Percentiles rank a stretch among this genome's conserved stretches.
Conservation (phyloP, 805 yeast genomes). For the Candida patagonica region DNA sequence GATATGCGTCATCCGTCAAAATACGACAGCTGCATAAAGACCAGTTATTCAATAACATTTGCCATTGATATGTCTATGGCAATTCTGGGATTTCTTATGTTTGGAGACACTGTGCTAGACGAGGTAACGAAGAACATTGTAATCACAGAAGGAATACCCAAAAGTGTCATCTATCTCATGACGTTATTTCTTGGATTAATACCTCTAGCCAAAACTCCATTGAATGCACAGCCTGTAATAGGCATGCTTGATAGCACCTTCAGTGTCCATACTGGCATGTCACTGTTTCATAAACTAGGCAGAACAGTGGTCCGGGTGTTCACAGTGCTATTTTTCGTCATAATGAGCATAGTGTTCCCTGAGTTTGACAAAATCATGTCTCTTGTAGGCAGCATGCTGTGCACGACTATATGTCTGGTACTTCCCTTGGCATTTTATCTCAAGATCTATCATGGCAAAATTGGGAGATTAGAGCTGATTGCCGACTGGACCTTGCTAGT, state of each 20-base stretch:
- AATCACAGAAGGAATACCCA: constrained; percentile 58
- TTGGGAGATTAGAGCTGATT: constrained; percentile 33
- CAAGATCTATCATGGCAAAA: constrained; percentile 39
- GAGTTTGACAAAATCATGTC: constrained; percentile 78
- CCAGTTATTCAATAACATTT: constrained; percentile 51
- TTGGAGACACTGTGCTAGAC: constrained; percentile 55
- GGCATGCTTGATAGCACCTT: constrained; percentile 55
- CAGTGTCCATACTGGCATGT: neutral
- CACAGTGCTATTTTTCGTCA: constrained; percentile 50
- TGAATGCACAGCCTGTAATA: constrained; percentile 74
- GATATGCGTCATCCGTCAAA: constrained; percentile 68
- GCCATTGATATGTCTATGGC: constrained; percentile 55
- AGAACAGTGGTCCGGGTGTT: constrained; percentile 29
- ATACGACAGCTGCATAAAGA: constrained; percentile 41
- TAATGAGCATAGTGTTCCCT: constrained; percentile 57
- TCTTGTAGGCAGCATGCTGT: constrained; percentile 69
- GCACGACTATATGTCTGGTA: constrained; percentile 70
- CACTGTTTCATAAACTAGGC: constrained; percentile 4
- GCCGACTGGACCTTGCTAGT: constrained; percentile 37
- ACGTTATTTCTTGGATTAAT: constrained; percentile 68
- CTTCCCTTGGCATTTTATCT: constrained; percentile 69
- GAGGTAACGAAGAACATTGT: constrained; percentile 72
- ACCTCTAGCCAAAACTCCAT: constrained; percentile 77
- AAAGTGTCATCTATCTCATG: constrained; percentile 39
- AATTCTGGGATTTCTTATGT: constrained; percentile 66